A percentile compares a stretch with the other conserved stretches of the same genome.
Evolutionary conservation across 169 alveolate species (phyloP).

Genomic region (Cryptosporidium bovis): DNA sequence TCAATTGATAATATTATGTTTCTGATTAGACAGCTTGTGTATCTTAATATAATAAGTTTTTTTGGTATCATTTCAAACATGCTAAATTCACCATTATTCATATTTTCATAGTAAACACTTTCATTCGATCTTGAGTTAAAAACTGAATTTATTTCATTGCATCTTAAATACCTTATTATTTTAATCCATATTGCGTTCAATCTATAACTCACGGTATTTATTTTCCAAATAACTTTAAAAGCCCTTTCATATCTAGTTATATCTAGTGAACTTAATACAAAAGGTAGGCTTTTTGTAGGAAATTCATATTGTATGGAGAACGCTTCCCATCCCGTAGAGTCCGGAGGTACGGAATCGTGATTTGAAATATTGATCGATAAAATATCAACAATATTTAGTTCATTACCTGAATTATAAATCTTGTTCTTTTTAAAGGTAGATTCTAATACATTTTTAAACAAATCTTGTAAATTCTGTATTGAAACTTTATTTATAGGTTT

Average conservation of each 20-base stretch:
- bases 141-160: neutral
- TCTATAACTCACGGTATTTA: slow-evolving; percentile 1
- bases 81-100: neutral
- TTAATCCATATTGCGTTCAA: slow-evolving; percentile 18
- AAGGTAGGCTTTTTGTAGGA: slow-evolving; percentile 1
- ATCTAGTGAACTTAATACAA: neutral
- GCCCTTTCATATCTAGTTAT: slow-evolving; percentile 6
- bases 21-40: slow-evolving; percentile 28
- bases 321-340: slow-evolving; percentile 86
- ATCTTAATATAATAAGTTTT: slow-evolving; percentile 2
- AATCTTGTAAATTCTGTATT: slow-evolving; percentile 14
- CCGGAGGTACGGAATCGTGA: slow-evolving; percentile 71
- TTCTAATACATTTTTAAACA: neutral
- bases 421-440: neutral
- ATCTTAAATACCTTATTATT: slow-evolving; percentile 15
- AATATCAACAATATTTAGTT: neutral
- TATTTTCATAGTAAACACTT: no score
- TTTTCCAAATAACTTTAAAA: slow-evolving; percentile 33
- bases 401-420: neutral
- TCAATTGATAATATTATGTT: slow-evolving; percentile 16
- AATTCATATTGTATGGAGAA: slow-evolving; percentile 82
- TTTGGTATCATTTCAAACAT: neutral
- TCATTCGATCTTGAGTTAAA: no score
- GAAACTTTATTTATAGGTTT: slow-evolving; percentile 45
- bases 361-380: no score